Evolutionary conservation across 306 rosid genomes (phyloP).

Genomic region (Cicer pinnatifidum): DNA sequence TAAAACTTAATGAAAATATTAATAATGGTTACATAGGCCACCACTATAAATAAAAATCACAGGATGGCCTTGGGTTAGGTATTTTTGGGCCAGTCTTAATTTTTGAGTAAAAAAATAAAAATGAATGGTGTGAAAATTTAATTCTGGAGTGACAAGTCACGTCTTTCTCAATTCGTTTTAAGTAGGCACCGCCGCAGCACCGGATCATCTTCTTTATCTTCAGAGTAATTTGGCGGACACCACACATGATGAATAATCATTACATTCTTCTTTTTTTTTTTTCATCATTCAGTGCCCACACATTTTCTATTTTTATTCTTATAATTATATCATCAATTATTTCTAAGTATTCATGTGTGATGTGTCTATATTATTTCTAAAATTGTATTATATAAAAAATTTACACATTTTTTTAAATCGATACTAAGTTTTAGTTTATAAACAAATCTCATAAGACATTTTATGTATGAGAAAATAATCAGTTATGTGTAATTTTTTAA

Average conservation of each 20-base stretch:
- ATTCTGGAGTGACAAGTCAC: not conserved
- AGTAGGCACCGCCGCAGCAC: not conserved
- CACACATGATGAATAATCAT: not conserved
- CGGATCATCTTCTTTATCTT: not conserved
- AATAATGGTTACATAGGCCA: not conserved
- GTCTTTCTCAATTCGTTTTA: constrained; percentile 1
- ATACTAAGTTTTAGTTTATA: no score
- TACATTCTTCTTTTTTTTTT: not conserved
- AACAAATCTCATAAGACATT: no score
- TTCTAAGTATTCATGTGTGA: not conserved
- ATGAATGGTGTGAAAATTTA: constrained; percentile 21
- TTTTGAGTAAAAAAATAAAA: not conserved
- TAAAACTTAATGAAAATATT: not conserved
- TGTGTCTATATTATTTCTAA: no score
- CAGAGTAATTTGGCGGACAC: not conserved
- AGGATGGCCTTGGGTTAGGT: not conserved
- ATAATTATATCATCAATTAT: not conserved
- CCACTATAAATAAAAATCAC: not conserved
- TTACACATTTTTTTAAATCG: no score
- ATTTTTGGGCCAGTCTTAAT: not conserved
- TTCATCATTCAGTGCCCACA: not conserved
- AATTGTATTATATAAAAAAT: no score
- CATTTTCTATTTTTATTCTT: not conserved
- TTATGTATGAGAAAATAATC: no score
- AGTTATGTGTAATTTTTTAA: no score